Evolutionary conservation across 129 eudicot genomes (phyloP).

Genomic region (Pseudognaphalium luteoalbum): DNA sequence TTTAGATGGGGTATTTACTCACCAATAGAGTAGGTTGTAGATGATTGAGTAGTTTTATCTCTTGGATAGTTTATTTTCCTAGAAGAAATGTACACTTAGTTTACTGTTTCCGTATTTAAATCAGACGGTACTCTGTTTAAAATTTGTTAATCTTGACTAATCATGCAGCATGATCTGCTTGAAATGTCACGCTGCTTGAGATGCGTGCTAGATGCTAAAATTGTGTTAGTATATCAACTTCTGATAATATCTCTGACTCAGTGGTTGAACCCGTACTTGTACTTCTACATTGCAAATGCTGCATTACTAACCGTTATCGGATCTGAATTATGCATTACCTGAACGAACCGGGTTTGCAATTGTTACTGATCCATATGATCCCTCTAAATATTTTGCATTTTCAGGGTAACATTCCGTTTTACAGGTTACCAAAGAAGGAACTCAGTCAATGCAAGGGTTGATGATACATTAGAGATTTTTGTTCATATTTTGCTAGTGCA

Average conservation of each 20-base stretch:
- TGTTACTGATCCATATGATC: slow-evolving; percentile 2
- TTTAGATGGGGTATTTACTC: background rate
- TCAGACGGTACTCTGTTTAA: background rate
- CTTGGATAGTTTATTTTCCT: background rate
- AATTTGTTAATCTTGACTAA: background rate
- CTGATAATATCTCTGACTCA: slow-evolving; percentile 64
- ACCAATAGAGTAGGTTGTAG: background rate
- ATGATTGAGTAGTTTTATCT: background rate
- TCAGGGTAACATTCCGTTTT: slow-evolving; percentile 69
- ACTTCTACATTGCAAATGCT: slow-evolving; percentile 58
- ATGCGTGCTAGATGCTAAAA: slow-evolving; percentile 42
- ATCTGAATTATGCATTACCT: background rate
- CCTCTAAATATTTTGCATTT: background rate
- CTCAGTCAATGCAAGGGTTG: slow-evolving; percentile 63
- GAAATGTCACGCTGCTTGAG: slow-evolving; percentile 32
- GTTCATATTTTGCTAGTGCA: slow-evolving; percentile 7
- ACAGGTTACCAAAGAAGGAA: slow-evolving; percentile 58
- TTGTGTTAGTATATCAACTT: slow-evolving; percentile 64
- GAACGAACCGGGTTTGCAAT: background rate
- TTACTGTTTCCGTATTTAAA: background rate
- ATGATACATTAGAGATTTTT: slow-evolving; percentile 46
- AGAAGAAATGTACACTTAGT: background rate
- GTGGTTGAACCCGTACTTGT: slow-evolving; percentile 65
- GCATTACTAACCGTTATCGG: slow-evolving; percentile 23
- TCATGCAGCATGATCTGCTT: slow-evolving; percentile 74